Conservation (phyloP, 2,329 filamentous ascomycete species). For the Triangularia setosa region DNA sequence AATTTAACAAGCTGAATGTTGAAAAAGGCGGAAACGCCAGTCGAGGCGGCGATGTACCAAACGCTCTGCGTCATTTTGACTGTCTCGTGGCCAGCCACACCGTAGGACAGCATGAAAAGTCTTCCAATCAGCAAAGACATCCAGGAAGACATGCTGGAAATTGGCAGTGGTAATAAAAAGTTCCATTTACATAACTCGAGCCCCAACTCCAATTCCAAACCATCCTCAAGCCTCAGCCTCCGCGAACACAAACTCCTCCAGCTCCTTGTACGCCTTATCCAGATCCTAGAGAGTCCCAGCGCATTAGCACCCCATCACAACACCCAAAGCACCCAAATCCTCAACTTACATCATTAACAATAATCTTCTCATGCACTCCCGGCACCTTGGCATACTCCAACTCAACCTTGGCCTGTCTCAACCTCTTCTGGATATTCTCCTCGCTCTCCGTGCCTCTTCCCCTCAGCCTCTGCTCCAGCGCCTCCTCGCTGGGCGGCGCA, state of each 20-base stretch:
- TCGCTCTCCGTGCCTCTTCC: constrained; percentile 77
- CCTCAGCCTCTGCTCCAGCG: constrained; percentile 69
- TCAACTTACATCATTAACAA: constrained; percentile 31
- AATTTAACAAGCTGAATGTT: too few relatives aligned
- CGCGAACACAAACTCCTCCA: constrained; percentile 26
- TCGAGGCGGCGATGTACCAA: too few relatives aligned
- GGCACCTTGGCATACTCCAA: constrained; percentile 67
- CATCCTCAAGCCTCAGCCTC: neutral
- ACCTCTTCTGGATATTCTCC: constrained; percentile 63
- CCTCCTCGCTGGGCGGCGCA: constrained; percentile 70
- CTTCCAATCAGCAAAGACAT: too few relatives aligned
- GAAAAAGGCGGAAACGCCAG: too few relatives aligned
- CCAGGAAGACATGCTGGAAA: neutral
- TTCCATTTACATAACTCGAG: neutral
- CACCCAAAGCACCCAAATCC: neutral
- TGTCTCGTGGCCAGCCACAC: too few relatives aligned
- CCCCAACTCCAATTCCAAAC: neutral
- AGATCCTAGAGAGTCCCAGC: constrained; percentile 17
- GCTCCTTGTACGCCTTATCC: constrained; percentile 27
- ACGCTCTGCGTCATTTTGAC: too few relatives aligned
- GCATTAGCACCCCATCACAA: neutral
- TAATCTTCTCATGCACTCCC: constrained; percentile 49
- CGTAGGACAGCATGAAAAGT: too few relatives aligned
- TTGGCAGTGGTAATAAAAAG: neutral
- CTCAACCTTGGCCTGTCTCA: constrained; percentile 69